phyloP scores from a whole-genome alignment of 2,329 filamentous ascomycete species.

The Lasiodiplodia theobromae region DNA sequence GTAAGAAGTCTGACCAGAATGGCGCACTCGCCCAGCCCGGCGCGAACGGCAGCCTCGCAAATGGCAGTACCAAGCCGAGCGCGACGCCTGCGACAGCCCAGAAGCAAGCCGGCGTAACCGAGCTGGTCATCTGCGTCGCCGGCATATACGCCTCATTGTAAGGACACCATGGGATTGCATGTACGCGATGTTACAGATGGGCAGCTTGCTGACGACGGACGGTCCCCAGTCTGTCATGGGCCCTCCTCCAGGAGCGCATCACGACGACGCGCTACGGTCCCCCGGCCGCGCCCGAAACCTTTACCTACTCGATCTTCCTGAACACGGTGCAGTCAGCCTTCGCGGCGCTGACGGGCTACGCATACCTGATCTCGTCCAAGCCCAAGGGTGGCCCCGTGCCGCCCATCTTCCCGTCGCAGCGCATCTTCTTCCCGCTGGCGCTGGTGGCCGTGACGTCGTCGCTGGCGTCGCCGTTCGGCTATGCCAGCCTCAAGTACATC shows the following conservation, averaged over 20 bases:
- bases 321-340: constrained; percentile 95
- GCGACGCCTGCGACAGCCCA: constrained; percentile 41
- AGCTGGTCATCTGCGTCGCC: constrained; percentile 85
- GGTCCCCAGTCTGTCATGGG: constrained; percentile 87
- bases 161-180: constrained; percentile 12
- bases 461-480: constrained; percentile 93
- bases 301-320: constrained; percentile 92
- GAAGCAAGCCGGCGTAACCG: constrained; percentile 66
- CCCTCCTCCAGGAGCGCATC: constrained; percentile 93
- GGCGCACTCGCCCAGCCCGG: constrained; percentile 36
- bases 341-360: constrained; percentile 79
- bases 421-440: constrained; percentile 78
- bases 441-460: constrained; percentile 88
- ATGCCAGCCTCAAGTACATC: constrained; percentile 89
- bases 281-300: constrained; percentile 69
- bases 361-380: constrained; percentile 76
- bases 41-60: constrained; percentile 36
- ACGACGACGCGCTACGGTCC: constrained; percentile 88
- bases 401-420: constrained; percentile 76
- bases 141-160: constrained; percentile 99
- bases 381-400: constrained; percentile 56
- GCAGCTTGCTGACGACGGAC: neutral
- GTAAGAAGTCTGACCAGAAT: constrained; percentile 38
- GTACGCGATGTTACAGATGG: neutral
- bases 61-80: constrained; percentile 42